Evolutionary conservation across 768 basidiomycete species (phyloP), one percentile per base, ranked within the genome.

Genomic region (Termitomyces sp.): DNA sequence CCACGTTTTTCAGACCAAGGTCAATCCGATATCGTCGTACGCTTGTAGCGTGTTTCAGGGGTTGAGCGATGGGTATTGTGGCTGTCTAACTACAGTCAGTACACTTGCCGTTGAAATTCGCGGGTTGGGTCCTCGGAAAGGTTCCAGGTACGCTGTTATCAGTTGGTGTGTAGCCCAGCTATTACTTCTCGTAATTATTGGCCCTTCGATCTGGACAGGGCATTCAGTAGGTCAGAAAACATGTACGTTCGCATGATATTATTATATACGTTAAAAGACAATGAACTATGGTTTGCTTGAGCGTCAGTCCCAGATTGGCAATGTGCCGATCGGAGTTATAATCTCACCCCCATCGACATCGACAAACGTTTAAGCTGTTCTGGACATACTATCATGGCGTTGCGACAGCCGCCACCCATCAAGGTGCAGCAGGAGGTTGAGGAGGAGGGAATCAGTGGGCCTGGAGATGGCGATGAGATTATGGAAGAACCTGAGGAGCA

Each of bases 51-150:
- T 92, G 18, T 69, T 98, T 39, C 87, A 91, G 64, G 95, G 93
- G 1, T 71, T 98, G 35, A 75, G 77, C 22, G 93, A 98, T 66
- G 97, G 97, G 7, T 98, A 93, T 66, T 98, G 95, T 66, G 97
- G 94, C 11, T 94, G 93, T 72, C 75, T 98, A 61, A 95, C 89
- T 1, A 99, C 97, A 1, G 81, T 99, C 61, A 93, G 90, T 68
- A 98, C 95, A 16, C 96, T 98, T 64, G 88, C 85, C 1, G 86
- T 86, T 9, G 97, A 99, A 66, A 67, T 91, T 20, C 70, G 76
- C 32, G 79, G 80, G 39, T 71, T 94, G 56, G 69, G 73, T 40
- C 67, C 74, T 31, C 66, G 81, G 68, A 83, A 79, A 63, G 83
- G 85, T 27, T 83, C 79, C 73, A 64, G 83, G 42, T 98, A 98